Percentiles rank a stretch among this genome's conserved stretches.
These are phyloP conservation scores for Rhodomyrtus tomentosa DNA, from an alignment of 345 rosid genomes.

Conservation along the genomic window DNA sequence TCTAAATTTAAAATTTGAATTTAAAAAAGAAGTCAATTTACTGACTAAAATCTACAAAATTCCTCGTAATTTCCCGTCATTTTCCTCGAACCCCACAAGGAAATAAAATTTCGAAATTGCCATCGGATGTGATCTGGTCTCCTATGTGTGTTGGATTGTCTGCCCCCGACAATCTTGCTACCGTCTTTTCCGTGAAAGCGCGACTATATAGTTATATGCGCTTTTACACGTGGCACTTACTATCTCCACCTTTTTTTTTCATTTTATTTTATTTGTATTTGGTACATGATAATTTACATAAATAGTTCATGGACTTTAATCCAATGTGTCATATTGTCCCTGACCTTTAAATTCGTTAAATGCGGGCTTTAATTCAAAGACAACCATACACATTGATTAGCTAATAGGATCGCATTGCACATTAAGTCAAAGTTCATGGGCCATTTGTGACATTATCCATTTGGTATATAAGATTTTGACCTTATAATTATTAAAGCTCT, in stretches of 20 bases:
- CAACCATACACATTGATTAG: too few relatives aligned
- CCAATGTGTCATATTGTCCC: too few relatives aligned
- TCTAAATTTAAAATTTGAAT: too few relatives aligned
- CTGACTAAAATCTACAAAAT: background rate
- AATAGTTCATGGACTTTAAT: too few relatives aligned
- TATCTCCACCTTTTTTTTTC: too few relatives aligned
- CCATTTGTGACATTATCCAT: too few relatives aligned
- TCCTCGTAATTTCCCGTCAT: background rate
- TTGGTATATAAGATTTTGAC: too few relatives aligned
- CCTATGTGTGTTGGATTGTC: background rate
- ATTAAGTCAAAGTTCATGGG: fast-evolving
- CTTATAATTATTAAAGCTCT: background rate
- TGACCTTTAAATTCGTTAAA: too few relatives aligned
- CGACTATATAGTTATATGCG: fast-evolving
- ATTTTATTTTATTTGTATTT: too few relatives aligned
- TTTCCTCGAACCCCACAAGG: background rate
- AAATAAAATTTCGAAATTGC: background rate
- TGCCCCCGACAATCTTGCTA: background rate
- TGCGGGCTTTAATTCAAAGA: too few relatives aligned
- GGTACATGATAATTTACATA: too few relatives aligned
- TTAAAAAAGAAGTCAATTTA: background rate
- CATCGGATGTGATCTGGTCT: background rate
- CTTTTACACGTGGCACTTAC: background rate
- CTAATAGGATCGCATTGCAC: too few relatives aligned
- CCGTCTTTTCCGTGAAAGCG: background rate